phyloP scores from a whole-genome alignment of 179 eudicot genomes.

The Patellifolia procumbens region DNA sequence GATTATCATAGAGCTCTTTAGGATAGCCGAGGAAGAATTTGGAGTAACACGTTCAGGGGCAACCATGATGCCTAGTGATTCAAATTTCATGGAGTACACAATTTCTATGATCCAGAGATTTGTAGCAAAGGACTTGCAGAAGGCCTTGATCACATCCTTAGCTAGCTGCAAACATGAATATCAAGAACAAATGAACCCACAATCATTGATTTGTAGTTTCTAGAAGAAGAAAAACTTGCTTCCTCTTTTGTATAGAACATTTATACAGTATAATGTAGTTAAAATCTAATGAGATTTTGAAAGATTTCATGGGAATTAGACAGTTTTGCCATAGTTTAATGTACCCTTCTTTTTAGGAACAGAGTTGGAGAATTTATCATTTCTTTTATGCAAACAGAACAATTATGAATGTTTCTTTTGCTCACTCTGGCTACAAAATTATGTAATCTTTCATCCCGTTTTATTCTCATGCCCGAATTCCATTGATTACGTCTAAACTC shows the following conservation, averaged over 20 bases:
- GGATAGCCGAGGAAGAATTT: slow-evolving; percentile 27
- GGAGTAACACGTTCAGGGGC: slow-evolving; percentile 18
- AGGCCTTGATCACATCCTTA: slow-evolving; percentile 10
- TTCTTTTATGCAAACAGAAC: too few relatives aligned
- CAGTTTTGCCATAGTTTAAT: not conserved
- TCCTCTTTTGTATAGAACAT: not conserved
- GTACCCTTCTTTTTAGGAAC: not conserved
- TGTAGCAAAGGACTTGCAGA: slow-evolving; percentile 14
- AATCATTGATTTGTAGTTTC: not conserved
- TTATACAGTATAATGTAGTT: not conserved
- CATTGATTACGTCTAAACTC: not conserved
- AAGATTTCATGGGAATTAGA: not conserved
- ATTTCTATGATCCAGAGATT: slow-evolving; percentile 11
- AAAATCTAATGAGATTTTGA: not conserved
- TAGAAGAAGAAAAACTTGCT: not conserved
- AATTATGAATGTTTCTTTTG: not conserved
- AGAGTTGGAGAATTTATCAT: not conserved
- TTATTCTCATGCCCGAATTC: not conserved
- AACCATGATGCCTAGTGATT: slow-evolving; percentile 23
- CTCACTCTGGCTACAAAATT: not conserved
- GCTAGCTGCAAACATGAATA: not conserved
- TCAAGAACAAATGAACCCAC: not conserved
- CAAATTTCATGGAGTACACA: slow-evolving; percentile 15
- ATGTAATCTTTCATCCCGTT: not conserved
- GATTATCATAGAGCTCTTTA: slow-evolving; percentile 19